Percentiles rank a stretch among this genome's conserved stretches.
Conservation (phyloP, 2,329 filamentous ascomycete species). For the Immersiporthe knoxdaviesiana region DNA sequence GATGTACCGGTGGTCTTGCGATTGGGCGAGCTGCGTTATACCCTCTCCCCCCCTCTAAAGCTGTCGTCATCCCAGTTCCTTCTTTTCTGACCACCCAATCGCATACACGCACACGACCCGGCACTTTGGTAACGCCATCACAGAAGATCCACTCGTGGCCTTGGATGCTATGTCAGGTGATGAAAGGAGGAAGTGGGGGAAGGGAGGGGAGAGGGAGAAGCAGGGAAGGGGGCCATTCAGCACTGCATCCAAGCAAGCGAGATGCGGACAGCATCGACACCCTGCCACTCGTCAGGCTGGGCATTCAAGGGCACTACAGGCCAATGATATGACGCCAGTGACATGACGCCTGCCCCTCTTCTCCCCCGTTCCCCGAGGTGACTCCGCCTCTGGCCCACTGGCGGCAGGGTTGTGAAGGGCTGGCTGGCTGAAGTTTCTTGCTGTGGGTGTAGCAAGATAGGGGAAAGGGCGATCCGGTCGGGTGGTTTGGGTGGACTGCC, state of each 20-base stretch:
- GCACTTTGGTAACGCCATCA: conserved; percentile 5
- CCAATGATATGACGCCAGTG: background rate
- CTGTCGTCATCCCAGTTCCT: too few relatives aligned
- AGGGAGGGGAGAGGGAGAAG: too few relatives aligned
- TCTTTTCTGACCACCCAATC: background rate
- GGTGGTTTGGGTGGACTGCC: conserved; percentile 1
- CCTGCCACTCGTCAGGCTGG: background rate
- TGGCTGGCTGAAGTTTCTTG: background rate
- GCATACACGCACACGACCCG: conserved; percentile 1
- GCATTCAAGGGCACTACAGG: background rate
- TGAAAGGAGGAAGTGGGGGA: background rate
- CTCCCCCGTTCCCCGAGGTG: background rate
- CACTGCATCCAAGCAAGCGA: background rate
- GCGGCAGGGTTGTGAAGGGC: background rate
- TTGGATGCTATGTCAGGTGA: conserved; percentile 1
- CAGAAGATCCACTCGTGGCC: background rate
- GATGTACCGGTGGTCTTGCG: background rate
- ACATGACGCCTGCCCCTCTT: background rate
- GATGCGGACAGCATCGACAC: background rate
- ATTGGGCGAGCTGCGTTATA: background rate
- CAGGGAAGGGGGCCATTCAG: background rate
- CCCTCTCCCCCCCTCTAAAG: too few relatives aligned
- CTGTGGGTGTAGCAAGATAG: background rate
- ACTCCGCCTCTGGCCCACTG: background rate
- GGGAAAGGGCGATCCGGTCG: conserved; percentile 1